Evolutionary conservation across 345 rosid species (phyloP).

Genomic region (Lagerstroemia speciosa): DNA sequence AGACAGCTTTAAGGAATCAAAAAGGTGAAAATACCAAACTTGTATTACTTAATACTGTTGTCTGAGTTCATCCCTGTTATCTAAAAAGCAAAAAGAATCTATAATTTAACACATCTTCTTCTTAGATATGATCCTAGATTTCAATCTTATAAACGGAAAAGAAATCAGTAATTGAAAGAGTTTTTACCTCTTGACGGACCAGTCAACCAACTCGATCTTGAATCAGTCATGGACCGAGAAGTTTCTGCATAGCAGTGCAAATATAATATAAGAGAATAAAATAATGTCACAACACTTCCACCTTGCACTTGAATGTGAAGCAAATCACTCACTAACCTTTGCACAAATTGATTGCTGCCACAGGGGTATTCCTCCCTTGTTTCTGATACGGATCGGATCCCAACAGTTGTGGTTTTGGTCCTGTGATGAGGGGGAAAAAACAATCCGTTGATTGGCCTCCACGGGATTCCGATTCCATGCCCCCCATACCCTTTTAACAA

Average conservation of each 20-base stretch:
- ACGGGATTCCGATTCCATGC: conserved; percentile 3
- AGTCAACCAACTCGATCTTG: no score
- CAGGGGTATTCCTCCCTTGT: background rate
- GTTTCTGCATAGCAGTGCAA: no score
- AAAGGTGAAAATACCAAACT: conserved; percentile 27
- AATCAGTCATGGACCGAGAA: no score
- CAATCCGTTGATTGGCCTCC: conserved; percentile 9
- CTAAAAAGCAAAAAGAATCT: no score
- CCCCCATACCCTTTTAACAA: background rate
- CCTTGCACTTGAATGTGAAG: conserved; percentile 6
- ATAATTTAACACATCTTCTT: no score
- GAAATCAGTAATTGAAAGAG: no score
- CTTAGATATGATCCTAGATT: no score
- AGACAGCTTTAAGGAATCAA: conserved; percentile 10
- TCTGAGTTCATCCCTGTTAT: no score
- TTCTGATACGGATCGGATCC: conserved; percentile 5
- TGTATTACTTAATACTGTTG: conserved; percentile 13
- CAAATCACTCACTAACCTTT: background rate
- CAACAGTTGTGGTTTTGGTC: background rate
- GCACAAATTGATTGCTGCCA: background rate
- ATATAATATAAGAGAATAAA: no score
- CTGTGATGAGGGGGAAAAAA: background rate
- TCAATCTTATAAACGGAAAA: no score
- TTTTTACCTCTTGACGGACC: no score
- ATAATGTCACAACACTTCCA: background rate